Percentiles rank a stretch among this genome's conserved stretches.
Evolutionary conservation across 805 yeast genomes (phyloP).

Genomic region (Metschnikowia gelsemii): DNA sequence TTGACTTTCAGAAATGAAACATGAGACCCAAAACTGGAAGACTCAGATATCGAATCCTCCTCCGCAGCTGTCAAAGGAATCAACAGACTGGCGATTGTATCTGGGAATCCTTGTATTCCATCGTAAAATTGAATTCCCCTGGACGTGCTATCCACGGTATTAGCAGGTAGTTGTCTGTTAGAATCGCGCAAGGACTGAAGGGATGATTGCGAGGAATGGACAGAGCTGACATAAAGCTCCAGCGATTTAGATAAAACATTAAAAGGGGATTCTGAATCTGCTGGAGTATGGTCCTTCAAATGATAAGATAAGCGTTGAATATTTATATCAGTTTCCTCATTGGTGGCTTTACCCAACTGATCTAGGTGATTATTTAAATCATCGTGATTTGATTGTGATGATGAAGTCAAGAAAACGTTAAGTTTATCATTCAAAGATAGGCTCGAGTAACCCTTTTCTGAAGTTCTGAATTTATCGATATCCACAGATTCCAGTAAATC

Average conservation of each 20-base stretch:
- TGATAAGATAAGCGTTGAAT: slow-evolving; percentile 37
- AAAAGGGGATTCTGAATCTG: slow-evolving; percentile 32
- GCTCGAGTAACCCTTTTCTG: slow-evolving; percentile 26
- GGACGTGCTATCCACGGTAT: slow-evolving; percentile 12
- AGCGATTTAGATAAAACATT: slow-evolving; percentile 29
- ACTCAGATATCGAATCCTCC: slow-evolving; percentile 15
- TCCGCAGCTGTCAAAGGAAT: slow-evolving; percentile 24
- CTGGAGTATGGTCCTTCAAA: slow-evolving; percentile 17
- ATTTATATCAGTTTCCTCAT: slow-evolving; percentile 31
- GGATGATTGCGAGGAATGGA: slow-evolving; percentile 43
- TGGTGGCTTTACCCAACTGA: slow-evolving; percentile 27
- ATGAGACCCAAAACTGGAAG: slow-evolving; percentile 8
- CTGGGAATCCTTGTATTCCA: slow-evolving; percentile 45
- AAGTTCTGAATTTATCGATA: background rate
- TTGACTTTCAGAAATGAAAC: slow-evolving; percentile 2
- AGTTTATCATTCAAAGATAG: slow-evolving; percentile 45
- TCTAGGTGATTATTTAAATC: slow-evolving; percentile 40
- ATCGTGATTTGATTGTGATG: slow-evolving; percentile 18
- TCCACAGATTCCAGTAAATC: slow-evolving; percentile 17
- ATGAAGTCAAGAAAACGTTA: slow-evolving; percentile 38
- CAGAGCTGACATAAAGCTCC: slow-evolving; percentile 22
- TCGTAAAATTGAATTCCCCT: slow-evolving; percentile 38
- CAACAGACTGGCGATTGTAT: slow-evolving; percentile 35
- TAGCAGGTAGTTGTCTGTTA: slow-evolving; percentile 19
- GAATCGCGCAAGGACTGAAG: slow-evolving; percentile 22